These are phyloP conservation scores for Fusarium sp. DNA, from an alignment of 2,329 filamentous ascomycete species.

Conservation along the genomic window DNA sequence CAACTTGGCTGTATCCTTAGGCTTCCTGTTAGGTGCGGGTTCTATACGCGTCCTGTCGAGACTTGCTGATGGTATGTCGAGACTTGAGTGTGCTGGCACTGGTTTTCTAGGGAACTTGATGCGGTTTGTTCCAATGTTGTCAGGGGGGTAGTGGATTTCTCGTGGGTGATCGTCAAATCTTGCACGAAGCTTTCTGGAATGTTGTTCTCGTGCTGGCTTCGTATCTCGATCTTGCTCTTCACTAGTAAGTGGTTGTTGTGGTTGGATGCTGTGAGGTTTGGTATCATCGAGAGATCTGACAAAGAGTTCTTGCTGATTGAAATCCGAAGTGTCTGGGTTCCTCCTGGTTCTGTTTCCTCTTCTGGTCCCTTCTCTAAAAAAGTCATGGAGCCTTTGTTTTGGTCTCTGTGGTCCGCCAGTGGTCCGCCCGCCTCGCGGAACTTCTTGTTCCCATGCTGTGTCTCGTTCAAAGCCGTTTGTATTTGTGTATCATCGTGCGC, in stretches of 20 bases:
- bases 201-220: constrained; percentile 1
- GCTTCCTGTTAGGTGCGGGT: constrained; percentile 16
- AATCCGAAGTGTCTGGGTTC: constrained; percentile 1
- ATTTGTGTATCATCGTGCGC: background rate
- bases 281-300: constrained; percentile 2
- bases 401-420: background rate
- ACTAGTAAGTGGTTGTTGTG: background rate
- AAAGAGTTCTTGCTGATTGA: constrained; percentile 17
- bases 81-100: background rate
- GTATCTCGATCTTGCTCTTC: constrained; percentile 8
- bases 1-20: background rate
- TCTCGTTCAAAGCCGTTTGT: background rate
- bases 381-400: constrained; percentile 16
- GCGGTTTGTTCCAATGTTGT: background rate
- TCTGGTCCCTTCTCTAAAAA: constrained; percentile 54
- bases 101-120: constrained; percentile 19
- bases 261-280: constrained; percentile 4
- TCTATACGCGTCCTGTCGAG: constrained; percentile 18
- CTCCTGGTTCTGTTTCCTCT: constrained; percentile 27
- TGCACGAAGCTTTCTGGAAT: constrained; percentile 12
- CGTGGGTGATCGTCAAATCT: constrained; percentile 23
- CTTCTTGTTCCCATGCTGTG: constrained; percentile 5
- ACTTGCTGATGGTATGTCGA: background rate
- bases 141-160: constrained; percentile 21
- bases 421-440: background rate